Evolutionary conservation across 2,329 filamentous ascomycete species (phyloP).

Genomic region (Cercospora citrullina): DNA sequence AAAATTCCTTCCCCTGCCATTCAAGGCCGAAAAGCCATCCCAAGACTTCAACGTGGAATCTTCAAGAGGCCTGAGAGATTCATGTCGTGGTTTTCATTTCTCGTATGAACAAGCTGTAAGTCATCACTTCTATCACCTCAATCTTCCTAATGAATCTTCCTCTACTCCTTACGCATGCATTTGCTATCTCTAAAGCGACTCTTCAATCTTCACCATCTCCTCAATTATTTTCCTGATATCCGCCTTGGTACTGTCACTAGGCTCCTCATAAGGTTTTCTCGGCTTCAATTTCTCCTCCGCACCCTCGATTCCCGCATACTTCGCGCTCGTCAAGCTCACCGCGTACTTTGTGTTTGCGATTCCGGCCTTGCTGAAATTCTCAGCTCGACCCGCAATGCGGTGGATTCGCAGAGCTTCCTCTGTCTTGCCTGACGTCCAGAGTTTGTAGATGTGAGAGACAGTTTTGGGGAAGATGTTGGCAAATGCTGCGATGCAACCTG

Average conservation of each 20-base stretch:
- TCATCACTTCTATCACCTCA: background rate
- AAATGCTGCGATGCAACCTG: constrained; percentile 60
- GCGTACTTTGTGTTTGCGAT: constrained; percentile 67
- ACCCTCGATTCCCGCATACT: constrained; percentile 59
- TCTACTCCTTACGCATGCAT: background rate
- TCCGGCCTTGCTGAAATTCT: constrained; percentile 63
- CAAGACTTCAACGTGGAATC: background rate
- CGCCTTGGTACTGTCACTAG: constrained; percentile 47
- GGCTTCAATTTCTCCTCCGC: constrained; percentile 61
- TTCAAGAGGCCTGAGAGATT: background rate
- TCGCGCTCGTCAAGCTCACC: constrained; percentile 60
- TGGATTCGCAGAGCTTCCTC: constrained; percentile 61
- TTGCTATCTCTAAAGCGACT: constrained; percentile 26
- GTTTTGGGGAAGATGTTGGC: constrained; percentile 56
- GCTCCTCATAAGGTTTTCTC: constrained; percentile 60
- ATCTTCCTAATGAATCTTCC: background rate
- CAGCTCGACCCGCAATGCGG: constrained; percentile 59
- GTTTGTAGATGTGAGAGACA: constrained; percentile 56
- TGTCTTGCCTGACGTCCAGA: constrained; percentile 57
- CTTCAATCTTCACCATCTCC: constrained; percentile 46
- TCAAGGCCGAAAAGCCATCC: background rate
- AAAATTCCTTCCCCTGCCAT: background rate
- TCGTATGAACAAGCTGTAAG: background rate
- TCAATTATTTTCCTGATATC: constrained; percentile 45
- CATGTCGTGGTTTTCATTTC: background rate